A percentile compares a stretch with the other conserved stretches of the same genome.
Conservation (phyloP, 805 yeast genomes). For the Zygosaccharomyces lentus region DNA sequence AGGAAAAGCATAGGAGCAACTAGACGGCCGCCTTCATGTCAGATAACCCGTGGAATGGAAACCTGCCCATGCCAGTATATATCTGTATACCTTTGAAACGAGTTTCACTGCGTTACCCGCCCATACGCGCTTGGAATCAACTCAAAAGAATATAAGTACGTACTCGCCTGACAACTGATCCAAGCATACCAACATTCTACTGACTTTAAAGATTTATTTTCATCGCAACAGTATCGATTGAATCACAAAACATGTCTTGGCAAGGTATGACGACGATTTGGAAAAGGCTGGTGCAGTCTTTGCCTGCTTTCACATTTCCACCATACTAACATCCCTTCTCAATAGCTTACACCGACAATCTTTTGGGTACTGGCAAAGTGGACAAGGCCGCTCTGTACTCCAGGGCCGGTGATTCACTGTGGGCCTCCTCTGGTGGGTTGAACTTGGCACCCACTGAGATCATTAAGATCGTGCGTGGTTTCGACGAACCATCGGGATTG, state of each 20-base stretch:
- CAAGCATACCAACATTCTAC: background rate
- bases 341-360: constrained; percentile 90
- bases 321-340: constrained; percentile 10
- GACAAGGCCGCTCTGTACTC: constrained; percentile 93
- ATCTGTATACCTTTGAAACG: background rate
- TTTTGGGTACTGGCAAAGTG: constrained; percentile 78
- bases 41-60: too few species aligned
- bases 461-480: constrained; percentile 69
- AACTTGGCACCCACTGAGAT: constrained; percentile 67
- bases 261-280: constrained; percentile 37
- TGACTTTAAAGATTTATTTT: background rate
- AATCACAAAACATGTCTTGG: constrained; percentile 39
- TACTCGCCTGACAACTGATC: constrained; percentile 1
- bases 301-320: background rate
- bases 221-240: background rate
- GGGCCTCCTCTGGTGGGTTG: constrained; percentile 82
- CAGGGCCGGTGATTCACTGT: constrained; percentile 87
- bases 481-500: constrained; percentile 68
- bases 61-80: too few species aligned
- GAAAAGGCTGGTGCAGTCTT: background rate
- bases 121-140: background rate
- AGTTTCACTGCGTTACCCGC: background rate
- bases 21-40: too few species aligned
- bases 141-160: background rate
- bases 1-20: too few species aligned